Conservation (phyloP, 2,329 filamentous ascomycete species). For the Lomentospora prolificans region DNA sequence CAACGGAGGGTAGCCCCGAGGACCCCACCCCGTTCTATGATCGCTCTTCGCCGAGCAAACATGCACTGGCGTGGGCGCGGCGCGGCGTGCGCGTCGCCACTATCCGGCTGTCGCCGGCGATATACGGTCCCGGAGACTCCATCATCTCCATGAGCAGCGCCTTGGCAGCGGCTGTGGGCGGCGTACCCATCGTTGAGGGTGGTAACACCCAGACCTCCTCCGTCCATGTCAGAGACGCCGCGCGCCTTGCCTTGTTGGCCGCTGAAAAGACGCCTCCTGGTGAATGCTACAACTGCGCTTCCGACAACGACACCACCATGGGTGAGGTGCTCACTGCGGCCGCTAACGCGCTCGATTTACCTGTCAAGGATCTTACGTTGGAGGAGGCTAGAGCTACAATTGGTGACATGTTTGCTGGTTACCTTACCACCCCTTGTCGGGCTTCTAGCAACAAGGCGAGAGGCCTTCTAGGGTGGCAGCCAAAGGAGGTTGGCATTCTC, state of each 20-base stretch:
- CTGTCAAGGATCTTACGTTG: constrained; percentile 13
- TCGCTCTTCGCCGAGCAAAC: constrained; percentile 19
- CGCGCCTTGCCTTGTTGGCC: constrained; percentile 27
- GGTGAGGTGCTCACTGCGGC: constrained; percentile 19
- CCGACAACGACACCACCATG: constrained; percentile 21
- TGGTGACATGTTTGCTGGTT: constrained; percentile 22
- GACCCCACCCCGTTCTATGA: constrained; percentile 16
- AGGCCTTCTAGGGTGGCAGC: constrained; percentile 27
- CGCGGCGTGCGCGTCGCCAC: constrained; percentile 23
- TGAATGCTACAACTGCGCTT: constrained; percentile 23
- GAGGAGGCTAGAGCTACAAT: constrained; percentile 14
- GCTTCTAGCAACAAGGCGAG: constrained; percentile 26
- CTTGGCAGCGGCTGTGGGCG: constrained; percentile 19
- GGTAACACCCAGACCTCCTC: constrained; percentile 19
- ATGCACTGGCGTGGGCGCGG: constrained; percentile 19
- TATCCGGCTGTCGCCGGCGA: constrained; percentile 31
- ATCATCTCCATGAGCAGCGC: constrained; percentile 24
- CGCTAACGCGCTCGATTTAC: constrained; percentile 14
- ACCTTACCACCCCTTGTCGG: constrained; percentile 23
- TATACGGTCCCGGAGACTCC: constrained; percentile 32
- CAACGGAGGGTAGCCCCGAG: constrained; percentile 15
- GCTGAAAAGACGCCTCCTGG: constrained; percentile 23
- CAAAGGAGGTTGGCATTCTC: constrained; percentile 22
- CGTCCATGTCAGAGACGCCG: constrained; percentile 33
- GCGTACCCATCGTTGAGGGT: constrained; percentile 19